phyloP scores from a whole-genome alignment of 805 yeast species.

The Candida rishiriensis region DNA sequence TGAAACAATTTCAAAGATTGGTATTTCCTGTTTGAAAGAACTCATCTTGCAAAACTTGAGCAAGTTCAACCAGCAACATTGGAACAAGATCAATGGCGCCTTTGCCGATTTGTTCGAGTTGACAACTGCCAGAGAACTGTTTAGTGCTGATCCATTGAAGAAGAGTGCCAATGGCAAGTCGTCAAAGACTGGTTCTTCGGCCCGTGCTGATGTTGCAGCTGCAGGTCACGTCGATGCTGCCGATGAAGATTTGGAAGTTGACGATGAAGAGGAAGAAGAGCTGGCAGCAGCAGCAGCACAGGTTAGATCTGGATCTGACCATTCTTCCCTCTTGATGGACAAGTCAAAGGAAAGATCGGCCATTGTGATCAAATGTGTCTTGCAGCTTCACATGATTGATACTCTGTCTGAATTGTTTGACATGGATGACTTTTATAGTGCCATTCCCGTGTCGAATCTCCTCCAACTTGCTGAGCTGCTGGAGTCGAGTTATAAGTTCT shows the following conservation, averaged over 20 bases:
- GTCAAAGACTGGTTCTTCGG: too few species aligned
- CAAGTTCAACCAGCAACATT: conserved; percentile 61
- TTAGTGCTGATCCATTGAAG: conserved; percentile 52
- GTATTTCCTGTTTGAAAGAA: conserved; percentile 81
- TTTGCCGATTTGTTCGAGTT: conserved; percentile 67
- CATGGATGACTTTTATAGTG: conserved; percentile 58
- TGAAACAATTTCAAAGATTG: conserved; percentile 94
- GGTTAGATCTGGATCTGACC: conserved; percentile 1
- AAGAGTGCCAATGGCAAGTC: conserved; percentile 8
- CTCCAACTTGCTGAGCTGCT: conserved; percentile 56
- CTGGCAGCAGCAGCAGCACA: conserved; percentile 7
- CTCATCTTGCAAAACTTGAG: conserved; percentile 70
- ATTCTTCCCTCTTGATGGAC: conserved; percentile 31
- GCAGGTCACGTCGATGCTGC: conserved; percentile 27
- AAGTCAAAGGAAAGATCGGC: conserved; percentile 58
- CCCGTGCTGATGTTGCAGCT: too few species aligned
- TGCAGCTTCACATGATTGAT: conserved; percentile 86
- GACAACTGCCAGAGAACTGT: conserved; percentile 84
- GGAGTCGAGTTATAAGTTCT: conserved; percentile 70
- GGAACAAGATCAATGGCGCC: conserved; percentile 66
- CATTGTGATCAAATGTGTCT: conserved; percentile 87
- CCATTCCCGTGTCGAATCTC: conserved; percentile 64
- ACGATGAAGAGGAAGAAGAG: conserved; percentile 6
- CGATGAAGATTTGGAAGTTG: conserved; percentile 20
- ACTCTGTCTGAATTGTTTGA: conserved; percentile 77